Conservation (phyloP, 176 grass and related monocot species). For the Tillandsia leiboldiana region DNA sequence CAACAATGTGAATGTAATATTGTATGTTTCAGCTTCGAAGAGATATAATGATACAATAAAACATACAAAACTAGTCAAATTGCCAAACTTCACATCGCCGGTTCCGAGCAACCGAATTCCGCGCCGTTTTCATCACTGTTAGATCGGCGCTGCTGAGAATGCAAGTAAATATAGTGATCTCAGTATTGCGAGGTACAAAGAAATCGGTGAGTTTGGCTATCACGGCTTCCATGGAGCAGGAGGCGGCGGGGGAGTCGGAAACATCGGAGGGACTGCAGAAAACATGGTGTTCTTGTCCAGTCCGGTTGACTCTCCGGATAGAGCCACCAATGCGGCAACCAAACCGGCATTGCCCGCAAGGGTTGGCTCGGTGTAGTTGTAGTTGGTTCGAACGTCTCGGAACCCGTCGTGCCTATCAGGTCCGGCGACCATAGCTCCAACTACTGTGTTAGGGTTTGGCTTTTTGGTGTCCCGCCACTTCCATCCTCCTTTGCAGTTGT, state of each 20-base stretch:
- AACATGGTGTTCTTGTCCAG: conserved; percentile 94
- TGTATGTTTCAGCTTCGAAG: too few relatives aligned
- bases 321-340: conserved; percentile 62
- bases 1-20: too few relatives aligned
- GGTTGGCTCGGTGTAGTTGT: conserved; percentile 84
- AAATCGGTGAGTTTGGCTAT: conserved; percentile 4
- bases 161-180: conserved; percentile 16
- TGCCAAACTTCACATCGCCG: too few relatives aligned
- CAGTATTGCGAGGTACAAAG: conserved; percentile 9
- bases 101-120: not conserved
- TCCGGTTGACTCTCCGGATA: conserved; percentile 56
- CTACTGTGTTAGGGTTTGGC: conserved; percentile 60
- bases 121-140: conserved; percentile 21
- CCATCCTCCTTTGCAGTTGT: conserved; percentile 77
- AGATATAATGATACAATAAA: too few relatives aligned
- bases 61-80: too few relatives aligned
- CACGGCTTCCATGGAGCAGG: conserved; percentile 84
- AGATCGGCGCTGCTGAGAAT: conserved; percentile 18
- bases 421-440: conserved; percentile 79
- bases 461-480: conserved; percentile 83
- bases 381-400: conserved; percentile 61
- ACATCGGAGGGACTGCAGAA: conserved; percentile 86
- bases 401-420: conserved; percentile 73
- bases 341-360: conserved; percentile 83
- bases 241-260: conserved; percentile 66